A percentile compares a stretch with the other conserved stretches of the same genome.
These are phyloP conservation scores for Didymella keratinophila DNA, from an alignment of 2,329 filamentous ascomycete genomes.

Conservation along the genomic window DNA sequence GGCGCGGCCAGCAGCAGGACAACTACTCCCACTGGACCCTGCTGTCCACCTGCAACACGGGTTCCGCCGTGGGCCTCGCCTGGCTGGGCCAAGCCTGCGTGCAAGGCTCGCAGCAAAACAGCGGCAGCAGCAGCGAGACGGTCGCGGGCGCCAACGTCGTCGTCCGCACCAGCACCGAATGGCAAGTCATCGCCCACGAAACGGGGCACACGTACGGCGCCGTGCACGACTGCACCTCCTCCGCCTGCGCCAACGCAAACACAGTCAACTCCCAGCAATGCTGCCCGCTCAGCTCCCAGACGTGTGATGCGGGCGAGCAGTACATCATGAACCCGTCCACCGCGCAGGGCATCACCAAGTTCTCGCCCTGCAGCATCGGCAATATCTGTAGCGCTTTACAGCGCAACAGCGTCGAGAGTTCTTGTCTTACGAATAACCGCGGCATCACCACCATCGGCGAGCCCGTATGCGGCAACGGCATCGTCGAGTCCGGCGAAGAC, in stretches of 20 bases:
- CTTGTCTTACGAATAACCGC: slow-evolving; percentile 84
- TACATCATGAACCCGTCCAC: slow-evolving; percentile 99
- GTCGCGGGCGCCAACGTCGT: slow-evolving; percentile 91
- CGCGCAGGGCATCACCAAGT: slow-evolving; percentile 72
- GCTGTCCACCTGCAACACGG: slow-evolving; percentile 81
- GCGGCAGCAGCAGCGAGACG: slow-evolving; percentile 66
- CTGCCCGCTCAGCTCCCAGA: slow-evolving; percentile 74
- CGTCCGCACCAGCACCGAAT: slow-evolving; percentile 80
- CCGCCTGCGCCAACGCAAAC: slow-evolving; percentile 71
- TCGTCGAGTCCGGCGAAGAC: slow-evolving; percentile 92
- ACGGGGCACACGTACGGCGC: slow-evolving; percentile 94
- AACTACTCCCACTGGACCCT: slow-evolving; percentile 93
- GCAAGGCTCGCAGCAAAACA: slow-evolving; percentile 58
- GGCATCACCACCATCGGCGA: slow-evolving; percentile 82
- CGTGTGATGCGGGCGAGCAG: slow-evolving; percentile 77
- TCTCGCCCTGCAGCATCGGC: slow-evolving; percentile 88
- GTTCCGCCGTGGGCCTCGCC: slow-evolving; percentile 84
- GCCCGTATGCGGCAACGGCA: slow-evolving; percentile 93
- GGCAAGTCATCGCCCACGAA: slow-evolving; percentile 96
- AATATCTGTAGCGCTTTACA: slow-evolving; percentile 91
- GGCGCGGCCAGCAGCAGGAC: slow-evolving; percentile 81
- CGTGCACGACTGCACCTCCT: slow-evolving; percentile 84
- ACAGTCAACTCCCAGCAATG: slow-evolving; percentile 71
- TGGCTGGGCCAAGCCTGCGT: slow-evolving; percentile 92
- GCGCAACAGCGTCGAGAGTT: slow-evolving; percentile 76